Evolutionary conservation across 345 rosid species (phyloP), one percentile per base, ranked within the genome.

Genomic region (Rhizophora apiculata): DNA sequence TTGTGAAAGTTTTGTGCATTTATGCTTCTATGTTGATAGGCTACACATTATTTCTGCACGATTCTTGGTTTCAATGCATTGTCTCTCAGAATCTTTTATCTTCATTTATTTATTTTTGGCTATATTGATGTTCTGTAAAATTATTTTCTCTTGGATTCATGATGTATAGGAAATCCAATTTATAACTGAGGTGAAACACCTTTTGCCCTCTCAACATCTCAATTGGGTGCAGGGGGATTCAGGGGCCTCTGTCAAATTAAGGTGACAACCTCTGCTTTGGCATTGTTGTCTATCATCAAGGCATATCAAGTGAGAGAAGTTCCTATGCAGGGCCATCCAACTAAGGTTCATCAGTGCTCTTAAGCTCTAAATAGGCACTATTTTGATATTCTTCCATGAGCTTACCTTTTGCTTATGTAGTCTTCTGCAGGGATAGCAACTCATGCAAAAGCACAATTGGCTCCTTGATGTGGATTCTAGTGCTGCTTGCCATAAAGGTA

Each of bases 211-310:
- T 21, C 63, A 3, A 34, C 20, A 39, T 69, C 55, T 56, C 70
- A 58, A 69, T 53, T 59, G 68, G 72, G 18, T 72, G 63, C 87
- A 93, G 97, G 87, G 56, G 89, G 84, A 86, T 93, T 82, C 92
- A 73, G 93, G 94, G 37, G 85, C 88, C 36, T 90, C n/a, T n/a
- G 90, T 79, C 93, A 87, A 79, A 92, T 93, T 65, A 93, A 88
- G 81, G 92, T 93, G 74, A 88, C 96, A 32, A 84, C 92, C 53
- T 85, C 79, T 74, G 98, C 96, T 79, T 84, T 93, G 84, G 92
- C 89, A 34, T 72, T 91, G 70, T 63, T 91, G 76, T 81, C 89
- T 30, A 20, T 89, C 97, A 60, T 76, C 97, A 20, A 84, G 82
- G 74, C 96, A 89, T 81, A 57, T 86, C 72, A 91, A 84, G 76